Conservation (phyloP, 441 rosid genomes). For the Eruca vesicaria region DNA sequence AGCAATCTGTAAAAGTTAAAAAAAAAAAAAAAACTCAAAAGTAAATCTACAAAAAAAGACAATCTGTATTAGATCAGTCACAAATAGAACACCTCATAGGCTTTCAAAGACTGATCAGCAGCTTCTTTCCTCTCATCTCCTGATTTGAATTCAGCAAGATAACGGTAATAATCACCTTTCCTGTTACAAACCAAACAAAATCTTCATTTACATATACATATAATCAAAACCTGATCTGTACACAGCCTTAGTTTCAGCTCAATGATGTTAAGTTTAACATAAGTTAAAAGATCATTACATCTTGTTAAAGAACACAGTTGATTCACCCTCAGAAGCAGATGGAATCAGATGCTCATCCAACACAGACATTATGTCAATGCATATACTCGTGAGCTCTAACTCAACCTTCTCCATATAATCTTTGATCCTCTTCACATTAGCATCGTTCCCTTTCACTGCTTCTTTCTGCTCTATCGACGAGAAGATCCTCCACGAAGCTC, state of each 20-base stretch:
- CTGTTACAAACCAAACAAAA: conserved; percentile 8
- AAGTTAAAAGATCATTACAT: conserved; percentile 38
- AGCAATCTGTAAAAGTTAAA: conserved; percentile 30
- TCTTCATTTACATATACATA: neutral
- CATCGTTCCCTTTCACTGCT: conserved; percentile 63
- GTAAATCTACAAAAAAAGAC: neutral
- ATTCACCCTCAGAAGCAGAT: conserved; percentile 53
- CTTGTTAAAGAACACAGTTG: conserved; percentile 76
- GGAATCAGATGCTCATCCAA: conserved; percentile 63
- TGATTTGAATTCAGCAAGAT: conserved; percentile 76
- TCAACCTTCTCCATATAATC: conserved; percentile 72
- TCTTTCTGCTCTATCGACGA: conserved; percentile 85
- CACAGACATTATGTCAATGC: conserved; percentile 60
- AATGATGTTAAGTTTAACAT: neutral
- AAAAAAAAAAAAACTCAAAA: neutral
- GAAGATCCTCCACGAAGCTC: conserved; percentile 75
- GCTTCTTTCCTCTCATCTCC: conserved; percentile 70
- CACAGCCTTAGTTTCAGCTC: neutral
- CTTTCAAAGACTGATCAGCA: conserved; percentile 70
- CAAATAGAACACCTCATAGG: conserved; percentile 40
- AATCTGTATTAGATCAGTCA: neutral
- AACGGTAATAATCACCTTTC: conserved; percentile 77
- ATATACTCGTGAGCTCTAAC: conserved; percentile 60
- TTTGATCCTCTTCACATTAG: conserved; percentile 53
- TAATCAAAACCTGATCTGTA: neutral